Conservation (phyloP, 192 early-diverging fungal genomes). For the Lobosporangium transversale region DNA sequence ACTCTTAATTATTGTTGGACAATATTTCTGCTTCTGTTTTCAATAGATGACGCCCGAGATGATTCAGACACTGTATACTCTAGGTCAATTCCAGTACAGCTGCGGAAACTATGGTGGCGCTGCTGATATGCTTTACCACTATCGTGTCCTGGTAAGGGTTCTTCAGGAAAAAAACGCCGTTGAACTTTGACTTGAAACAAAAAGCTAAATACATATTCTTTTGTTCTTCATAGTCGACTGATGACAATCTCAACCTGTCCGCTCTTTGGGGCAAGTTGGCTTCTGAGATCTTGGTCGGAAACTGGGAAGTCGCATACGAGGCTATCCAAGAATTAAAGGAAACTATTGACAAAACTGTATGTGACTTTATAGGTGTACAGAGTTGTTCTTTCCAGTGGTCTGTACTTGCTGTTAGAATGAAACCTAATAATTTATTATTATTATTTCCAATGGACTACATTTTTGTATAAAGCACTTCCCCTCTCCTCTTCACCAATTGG, state of each 20-base stretch:
- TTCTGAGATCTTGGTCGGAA: slow-evolving; percentile 91
- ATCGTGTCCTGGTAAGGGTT: slow-evolving; percentile 83
- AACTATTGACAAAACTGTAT: slow-evolving; percentile 83
- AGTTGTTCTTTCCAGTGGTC: no score
- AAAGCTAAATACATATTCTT: no score
- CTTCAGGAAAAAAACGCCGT: no score
- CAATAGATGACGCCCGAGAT: slow-evolving; percentile 86
- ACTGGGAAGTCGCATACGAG: slow-evolving; percentile 94
- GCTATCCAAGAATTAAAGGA: slow-evolving; percentile 91
- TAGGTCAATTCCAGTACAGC: slow-evolving; percentile 91
- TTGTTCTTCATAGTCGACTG: slow-evolving; percentile 73
- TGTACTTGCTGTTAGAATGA: no score
- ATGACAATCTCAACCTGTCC: slow-evolving; percentile 81
- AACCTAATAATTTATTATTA: no score
- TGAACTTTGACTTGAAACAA: no score
- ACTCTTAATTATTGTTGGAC: no score
- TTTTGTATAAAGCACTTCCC: slow-evolving; percentile 63
- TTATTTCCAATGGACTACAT: no score
- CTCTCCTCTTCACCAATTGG: slow-evolving; percentile 86
- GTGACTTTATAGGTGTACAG: no score
- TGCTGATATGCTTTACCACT: slow-evolving; percentile 95
- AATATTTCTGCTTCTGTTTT: no score
- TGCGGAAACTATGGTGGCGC: slow-evolving; percentile 92
- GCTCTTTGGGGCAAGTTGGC: slow-evolving; percentile 98
- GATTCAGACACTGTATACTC: slow-evolving; percentile 87